Conservation (phyloP, 768 basidiomycete genomes). For the Leccinum incarnatum region DNA sequence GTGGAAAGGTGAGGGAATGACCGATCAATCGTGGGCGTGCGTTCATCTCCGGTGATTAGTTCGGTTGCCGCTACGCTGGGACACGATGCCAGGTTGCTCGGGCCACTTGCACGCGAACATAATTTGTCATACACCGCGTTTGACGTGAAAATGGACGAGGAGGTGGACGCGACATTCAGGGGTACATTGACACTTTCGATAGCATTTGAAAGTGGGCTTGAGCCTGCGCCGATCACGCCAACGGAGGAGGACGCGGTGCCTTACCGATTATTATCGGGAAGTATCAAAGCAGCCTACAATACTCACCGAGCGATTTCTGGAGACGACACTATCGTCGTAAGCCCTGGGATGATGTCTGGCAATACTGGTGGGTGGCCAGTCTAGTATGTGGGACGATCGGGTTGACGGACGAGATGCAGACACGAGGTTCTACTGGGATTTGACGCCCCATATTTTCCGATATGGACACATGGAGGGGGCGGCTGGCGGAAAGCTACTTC, state of each 20-base stretch:
- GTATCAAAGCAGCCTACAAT: slow-evolving; percentile 60
- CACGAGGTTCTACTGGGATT: slow-evolving; percentile 46
- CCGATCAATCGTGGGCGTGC: not conserved
- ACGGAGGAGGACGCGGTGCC: slow-evolving; percentile 31
- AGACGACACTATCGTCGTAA: slow-evolving; percentile 36
- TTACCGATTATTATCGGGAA: slow-evolving; percentile 56
- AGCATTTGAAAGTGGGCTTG: slow-evolving; percentile 46
- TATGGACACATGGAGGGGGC: slow-evolving; percentile 43
- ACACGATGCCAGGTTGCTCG: slow-evolving; percentile 43
- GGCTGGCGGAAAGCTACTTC: slow-evolving; percentile 29
- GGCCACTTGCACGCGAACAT: slow-evolving; percentile 45
- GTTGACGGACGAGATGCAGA: slow-evolving; percentile 26
- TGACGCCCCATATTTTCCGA: slow-evolving; percentile 63
- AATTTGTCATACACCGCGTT: slow-evolving; percentile 63
- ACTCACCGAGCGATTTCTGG: slow-evolving; percentile 42
- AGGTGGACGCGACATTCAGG: slow-evolving; percentile 31
- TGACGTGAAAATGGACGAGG: slow-evolving; percentile 37
- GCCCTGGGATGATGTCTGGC: slow-evolving; percentile 57
- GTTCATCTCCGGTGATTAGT: slow-evolving; percentile 9
- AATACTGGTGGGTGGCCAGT: slow-evolving; percentile 40
- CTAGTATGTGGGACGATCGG: not conserved
- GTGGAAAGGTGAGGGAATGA: slow-evolving; percentile 45
- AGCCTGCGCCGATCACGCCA: slow-evolving; percentile 68
- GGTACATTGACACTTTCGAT: slow-evolving; percentile 52
- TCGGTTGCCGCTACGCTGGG: slow-evolving; percentile 43